Base-by-base conservation (phyloP, 331 rosid species). In the Prunus yedoensis region DNA sequence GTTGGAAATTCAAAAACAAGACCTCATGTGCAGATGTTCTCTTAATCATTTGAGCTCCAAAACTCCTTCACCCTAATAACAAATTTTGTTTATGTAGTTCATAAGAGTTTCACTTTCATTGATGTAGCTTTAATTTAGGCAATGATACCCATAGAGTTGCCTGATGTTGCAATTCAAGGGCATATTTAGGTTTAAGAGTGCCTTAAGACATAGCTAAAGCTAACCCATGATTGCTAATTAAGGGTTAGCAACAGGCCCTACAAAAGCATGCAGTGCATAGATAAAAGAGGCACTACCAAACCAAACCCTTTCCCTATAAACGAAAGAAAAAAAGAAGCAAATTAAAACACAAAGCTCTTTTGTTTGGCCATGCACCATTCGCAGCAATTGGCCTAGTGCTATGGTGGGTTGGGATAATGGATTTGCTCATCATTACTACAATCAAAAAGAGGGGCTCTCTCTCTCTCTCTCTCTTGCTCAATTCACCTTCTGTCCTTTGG, bases 381-480 rank as follows among this genome's bases (percentile, higher is more conserved):
- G 43, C 52, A 71, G 85, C 69, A 78, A 73, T 82, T 81, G 82
- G 85, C 74, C 61, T 73, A 76, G 86, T 82, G 85, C 71, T 35
- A 28, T 50, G 77, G 80, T 84, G 83, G 71, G 65, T 53, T 15
- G 63, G 38, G 54, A 64, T 72, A 12, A 66, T 79, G 75, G 76
- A 80, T 74, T 70, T 82, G 54, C 80, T 86, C 83, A 90, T 93
- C 79, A 90, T 93, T 86, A 78, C 89, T 61, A 74, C 93, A 93
- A 89, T 83, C 69, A 89, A 82, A 89, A 79, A 81, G 85, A 76
- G 71, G 78, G 57, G 58, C 41, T 5, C 41, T 1, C 41, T 35
- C 41, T 35, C 41, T 81, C 76, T 75, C 71, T 73, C 41, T 1
- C 25, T 23, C 25, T 23, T 70, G 70, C 76, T 66, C 79, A 81